These are phyloP conservation scores for Keqinozyma sinolaborantium DNA, from an alignment of 1,139 yeast species.

Conservation along the genomic window DNA sequence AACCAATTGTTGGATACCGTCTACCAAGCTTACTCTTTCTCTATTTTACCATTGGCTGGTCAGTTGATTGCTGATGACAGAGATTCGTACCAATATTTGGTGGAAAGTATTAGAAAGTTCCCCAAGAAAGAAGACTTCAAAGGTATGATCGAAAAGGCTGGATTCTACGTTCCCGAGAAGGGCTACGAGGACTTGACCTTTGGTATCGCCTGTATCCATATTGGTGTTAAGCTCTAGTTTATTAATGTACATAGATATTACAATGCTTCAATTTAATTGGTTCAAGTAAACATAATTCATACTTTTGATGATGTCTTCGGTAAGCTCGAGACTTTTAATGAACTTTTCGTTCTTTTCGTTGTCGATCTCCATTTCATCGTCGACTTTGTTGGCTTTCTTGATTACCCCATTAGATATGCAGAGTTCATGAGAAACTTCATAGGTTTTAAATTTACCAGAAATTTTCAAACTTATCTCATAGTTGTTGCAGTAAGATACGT, in stretches of 20 bases:
- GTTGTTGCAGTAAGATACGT: conserved; percentile 19
- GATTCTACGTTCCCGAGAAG: conserved; percentile 78
- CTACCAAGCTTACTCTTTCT: conserved; percentile 87
- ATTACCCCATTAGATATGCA: conserved; percentile 19
- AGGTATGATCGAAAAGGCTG: conserved; percentile 90
- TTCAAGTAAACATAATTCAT: conserved; percentile 9
- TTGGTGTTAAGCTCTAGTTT: conserved; percentile 74
- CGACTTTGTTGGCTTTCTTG: conserved; percentile 2
- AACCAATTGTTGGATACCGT: conserved; percentile 69
- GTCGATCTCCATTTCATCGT: conserved; percentile 21
- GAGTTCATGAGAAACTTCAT: conserved; percentile 22
- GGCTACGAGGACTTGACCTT: conserved; percentile 96
- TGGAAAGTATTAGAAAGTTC: conserved; percentile 87
- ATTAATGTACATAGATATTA: no score
- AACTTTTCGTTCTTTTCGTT: conserved; percentile 13
- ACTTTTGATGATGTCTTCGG: conserved; percentile 29
- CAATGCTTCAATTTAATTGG: neutral
- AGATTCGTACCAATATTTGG: conserved; percentile 92
- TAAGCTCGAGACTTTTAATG: conserved; percentile 22
- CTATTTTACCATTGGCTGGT: conserved; percentile 89
- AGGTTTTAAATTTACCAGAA: conserved; percentile 15
- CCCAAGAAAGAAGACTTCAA: conserved; percentile 92
- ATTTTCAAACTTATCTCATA: conserved; percentile 22
- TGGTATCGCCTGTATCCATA: conserved; percentile 95
- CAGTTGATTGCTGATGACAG: conserved; percentile 92